Evolutionary conservation across 331 rosid species (phyloP).

Genomic region (Malus hybrid): DNA sequence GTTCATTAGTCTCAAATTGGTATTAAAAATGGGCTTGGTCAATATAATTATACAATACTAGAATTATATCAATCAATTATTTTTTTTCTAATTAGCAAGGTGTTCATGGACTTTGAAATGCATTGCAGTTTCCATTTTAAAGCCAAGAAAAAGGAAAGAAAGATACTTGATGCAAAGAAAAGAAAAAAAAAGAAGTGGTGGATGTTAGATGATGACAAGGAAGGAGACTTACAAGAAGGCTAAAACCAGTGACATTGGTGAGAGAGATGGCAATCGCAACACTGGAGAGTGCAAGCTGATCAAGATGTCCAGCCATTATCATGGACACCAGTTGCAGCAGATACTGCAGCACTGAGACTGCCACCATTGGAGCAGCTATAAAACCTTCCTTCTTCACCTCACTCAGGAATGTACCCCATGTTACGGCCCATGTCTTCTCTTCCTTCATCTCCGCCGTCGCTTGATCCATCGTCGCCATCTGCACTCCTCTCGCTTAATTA

Average conservation of each 20-base stretch:
- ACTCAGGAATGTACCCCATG: background rate
- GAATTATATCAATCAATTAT: too few species aligned
- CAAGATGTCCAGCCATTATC: conserved; percentile 54
- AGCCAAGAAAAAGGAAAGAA: background rate
- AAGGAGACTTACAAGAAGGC: conserved; percentile 38
- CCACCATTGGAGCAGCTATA: conserved; percentile 50
- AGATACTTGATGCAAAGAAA: background rate
- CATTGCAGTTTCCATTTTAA: too few species aligned
- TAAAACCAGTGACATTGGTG: conserved; percentile 55
- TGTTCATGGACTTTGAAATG: too few species aligned
- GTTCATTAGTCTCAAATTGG: background rate
- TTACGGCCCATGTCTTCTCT: conserved; percentile 13
- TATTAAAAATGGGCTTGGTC: background rate
- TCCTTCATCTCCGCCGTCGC: conserved; percentile 2
- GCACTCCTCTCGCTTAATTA: background rate
- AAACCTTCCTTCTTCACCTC: conserved; percentile 10
- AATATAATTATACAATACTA: too few species aligned
- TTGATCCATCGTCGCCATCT: background rate
- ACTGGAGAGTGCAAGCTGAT: conserved; percentile 39
- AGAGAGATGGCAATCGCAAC: conserved; percentile 59
- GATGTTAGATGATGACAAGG: background rate
- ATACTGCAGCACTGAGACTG: conserved; percentile 37
- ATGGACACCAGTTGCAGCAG: conserved; percentile 42
- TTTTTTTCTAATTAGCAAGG: too few species aligned
- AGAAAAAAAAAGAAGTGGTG: too few species aligned